These are phyloP conservation scores for Populus tomentosa DNA, from an alignment of 441 rosid genomes.

Conservation along the genomic window DNA sequence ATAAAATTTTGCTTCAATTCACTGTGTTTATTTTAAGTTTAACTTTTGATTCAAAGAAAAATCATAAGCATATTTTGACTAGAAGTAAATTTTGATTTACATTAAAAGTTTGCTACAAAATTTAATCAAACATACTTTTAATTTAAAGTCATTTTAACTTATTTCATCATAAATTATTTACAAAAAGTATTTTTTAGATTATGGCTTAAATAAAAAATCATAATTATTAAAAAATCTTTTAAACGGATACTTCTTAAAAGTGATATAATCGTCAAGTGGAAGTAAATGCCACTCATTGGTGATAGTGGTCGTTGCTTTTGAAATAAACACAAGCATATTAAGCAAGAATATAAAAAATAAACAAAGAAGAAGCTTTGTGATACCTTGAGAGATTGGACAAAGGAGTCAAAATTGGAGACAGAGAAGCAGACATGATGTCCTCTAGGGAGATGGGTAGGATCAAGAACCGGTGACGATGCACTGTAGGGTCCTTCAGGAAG, in stretches of 20 bases:
- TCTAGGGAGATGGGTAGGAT: slow-evolving; percentile 67
- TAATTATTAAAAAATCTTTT: too few relatives aligned
- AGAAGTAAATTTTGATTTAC: too few relatives aligned
- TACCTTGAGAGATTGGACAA: slow-evolving; percentile 61
- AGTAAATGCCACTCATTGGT: neutral
- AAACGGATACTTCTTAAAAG: too few relatives aligned
- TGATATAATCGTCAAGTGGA: neutral
- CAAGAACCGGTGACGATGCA: slow-evolving; percentile 46
- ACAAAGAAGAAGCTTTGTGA: neutral
- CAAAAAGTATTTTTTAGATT: too few relatives aligned
- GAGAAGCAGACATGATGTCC: slow-evolving; percentile 87
- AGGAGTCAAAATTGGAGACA: slow-evolving; percentile 63
- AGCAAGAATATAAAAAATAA: neutral
- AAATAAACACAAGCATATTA: neutral
- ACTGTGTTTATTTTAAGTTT: too few relatives aligned
- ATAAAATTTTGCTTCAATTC: neutral
- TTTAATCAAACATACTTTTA: too few relatives aligned
- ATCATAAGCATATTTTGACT: too few relatives aligned
- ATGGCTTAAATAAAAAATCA: too few relatives aligned
- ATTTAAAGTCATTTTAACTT: too few relatives aligned
- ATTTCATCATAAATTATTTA: too few relatives aligned
- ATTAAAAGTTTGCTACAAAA: too few relatives aligned
- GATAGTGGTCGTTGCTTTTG: neutral
- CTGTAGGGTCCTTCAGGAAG: slow-evolving; percentile 88
- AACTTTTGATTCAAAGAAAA: too few relatives aligned